These are phyloP conservation scores for Exutisphaerella laricina DNA, from an alignment of 2,329 filamentous ascomycete species.

Conservation along the genomic window DNA sequence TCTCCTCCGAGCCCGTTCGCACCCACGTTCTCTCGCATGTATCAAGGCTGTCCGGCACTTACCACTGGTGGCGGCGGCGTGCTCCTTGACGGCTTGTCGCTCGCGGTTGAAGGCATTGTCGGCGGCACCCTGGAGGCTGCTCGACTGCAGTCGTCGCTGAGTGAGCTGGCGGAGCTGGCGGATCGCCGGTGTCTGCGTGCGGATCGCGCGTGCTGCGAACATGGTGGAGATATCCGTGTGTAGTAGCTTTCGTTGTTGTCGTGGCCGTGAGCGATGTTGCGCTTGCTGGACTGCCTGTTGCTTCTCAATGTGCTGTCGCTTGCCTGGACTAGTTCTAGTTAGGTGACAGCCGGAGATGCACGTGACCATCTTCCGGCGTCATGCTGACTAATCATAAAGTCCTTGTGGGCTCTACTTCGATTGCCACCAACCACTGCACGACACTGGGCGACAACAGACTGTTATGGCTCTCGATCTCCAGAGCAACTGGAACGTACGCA, in stretches of 20 bases:
- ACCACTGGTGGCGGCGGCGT: conserved; percentile 82
- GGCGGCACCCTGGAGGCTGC: conserved; percentile 50
- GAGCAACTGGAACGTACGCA: conserved; percentile 33
- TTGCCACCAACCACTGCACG: no score
- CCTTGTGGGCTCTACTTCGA: conserved; percentile 15
- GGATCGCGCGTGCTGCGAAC: conserved; percentile 26
- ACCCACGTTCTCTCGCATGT: background rate
- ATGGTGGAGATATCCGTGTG: no score
- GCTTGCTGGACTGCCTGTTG: no score
- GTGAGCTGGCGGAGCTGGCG: conserved; percentile 30
- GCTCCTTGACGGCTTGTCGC: conserved; percentile 81
- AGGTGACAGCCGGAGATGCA: background rate
- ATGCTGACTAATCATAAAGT: no score
- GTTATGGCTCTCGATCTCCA: conserved; percentile 34
- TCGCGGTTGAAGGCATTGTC: conserved; percentile 95
- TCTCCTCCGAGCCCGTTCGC: background rate
- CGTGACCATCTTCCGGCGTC: no score
- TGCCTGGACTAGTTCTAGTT: no score
- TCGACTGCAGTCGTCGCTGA: conserved; percentile 21
- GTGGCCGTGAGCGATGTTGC: no score
- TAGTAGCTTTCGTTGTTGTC: no score
- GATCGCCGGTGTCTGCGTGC: conserved; percentile 23
- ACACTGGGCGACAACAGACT: no score
- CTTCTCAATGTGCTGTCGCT: no score
- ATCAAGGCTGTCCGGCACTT: conserved; percentile 36